A percentile compares a stretch with the other conserved stretches of the same genome.
Evolutionary conservation across 106 monocot species (phyloP).

Genomic region (Dendrobium chrysotoxum): DNA sequence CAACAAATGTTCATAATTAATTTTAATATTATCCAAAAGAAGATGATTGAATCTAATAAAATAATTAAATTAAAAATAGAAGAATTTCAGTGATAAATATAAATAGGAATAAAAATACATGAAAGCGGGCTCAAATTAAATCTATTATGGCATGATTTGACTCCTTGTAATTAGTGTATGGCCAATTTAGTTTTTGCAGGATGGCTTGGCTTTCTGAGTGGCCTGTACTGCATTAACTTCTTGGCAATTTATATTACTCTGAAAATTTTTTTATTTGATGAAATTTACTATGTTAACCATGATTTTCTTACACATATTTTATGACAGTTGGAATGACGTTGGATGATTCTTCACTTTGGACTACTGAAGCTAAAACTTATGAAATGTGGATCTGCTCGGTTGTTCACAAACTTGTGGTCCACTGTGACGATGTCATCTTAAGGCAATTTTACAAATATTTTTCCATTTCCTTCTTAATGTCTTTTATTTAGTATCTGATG

Average conservation of each 20-base stretch:
- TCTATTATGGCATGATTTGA: too few species aligned
- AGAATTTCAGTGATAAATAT: too few species aligned
- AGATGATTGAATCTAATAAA: too few species aligned
- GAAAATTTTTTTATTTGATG: neutral
- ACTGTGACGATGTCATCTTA: conserved; percentile 61
- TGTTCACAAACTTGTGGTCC: conserved; percentile 54
- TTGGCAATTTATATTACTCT: neutral
- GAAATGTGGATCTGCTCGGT: conserved; percentile 74
- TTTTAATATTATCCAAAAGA: too few species aligned
- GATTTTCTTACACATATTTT: neutral
- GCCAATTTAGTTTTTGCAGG: too few species aligned
- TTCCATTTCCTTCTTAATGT: neutral
- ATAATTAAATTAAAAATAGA: too few species aligned
- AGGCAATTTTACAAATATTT: conserved; percentile 25
- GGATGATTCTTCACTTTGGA: conserved; percentile 60
- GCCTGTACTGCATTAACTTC: neutral
- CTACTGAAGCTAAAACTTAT: conserved; percentile 51
- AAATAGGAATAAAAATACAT: too few species aligned
- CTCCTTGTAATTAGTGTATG: too few species aligned
- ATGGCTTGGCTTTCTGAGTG: too few species aligned
- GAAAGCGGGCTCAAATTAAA: too few species aligned
- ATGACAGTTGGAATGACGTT: conserved; percentile 8
- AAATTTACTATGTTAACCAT: neutral
- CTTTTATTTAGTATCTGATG: neutral
- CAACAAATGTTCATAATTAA: too few species aligned